Evolutionary conservation across 495 filamentous ascomycete genomes (phyloP).

Genomic region (Polyplosphaeria fusca): DNA sequence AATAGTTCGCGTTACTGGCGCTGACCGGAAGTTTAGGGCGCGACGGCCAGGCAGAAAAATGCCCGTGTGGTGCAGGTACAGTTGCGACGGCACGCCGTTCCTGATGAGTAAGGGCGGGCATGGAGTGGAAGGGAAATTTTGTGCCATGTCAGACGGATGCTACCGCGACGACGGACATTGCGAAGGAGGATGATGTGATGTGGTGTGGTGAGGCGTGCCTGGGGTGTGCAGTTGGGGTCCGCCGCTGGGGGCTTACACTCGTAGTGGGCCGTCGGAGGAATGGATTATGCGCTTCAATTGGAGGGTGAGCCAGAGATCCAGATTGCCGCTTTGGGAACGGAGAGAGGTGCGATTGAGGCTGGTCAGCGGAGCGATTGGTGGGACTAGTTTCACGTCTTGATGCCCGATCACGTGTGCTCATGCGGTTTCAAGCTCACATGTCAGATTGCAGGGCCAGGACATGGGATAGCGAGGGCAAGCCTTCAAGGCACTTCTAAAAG

Average conservation of each 20-base stretch:
- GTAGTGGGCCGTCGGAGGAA: no score
- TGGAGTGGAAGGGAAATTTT: constrained; percentile 5
- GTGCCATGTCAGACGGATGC: constrained; percentile 13
- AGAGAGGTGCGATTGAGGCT: neutral
- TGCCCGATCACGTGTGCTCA: neutral
- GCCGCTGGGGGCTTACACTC: no score
- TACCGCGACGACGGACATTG: constrained; percentile 24
- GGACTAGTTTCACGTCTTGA: no score
- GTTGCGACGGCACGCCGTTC: constrained; percentile 16
- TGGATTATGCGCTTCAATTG: no score
- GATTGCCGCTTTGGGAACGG: constrained; percentile 13
- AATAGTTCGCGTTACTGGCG: neutral
- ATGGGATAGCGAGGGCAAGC: neutral
- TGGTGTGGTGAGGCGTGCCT: no score
- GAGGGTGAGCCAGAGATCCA: neutral
- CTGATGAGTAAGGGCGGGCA: constrained; percentile 9
- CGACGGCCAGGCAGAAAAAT: constrained; percentile 2
- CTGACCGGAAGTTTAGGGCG: constrained; percentile 24
- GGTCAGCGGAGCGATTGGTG: constrained; percentile 4
- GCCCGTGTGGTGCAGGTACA: constrained; percentile 19
- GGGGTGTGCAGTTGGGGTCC: no score
- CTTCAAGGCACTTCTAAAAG: neutral
- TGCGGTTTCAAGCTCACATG: constrained; percentile 2
- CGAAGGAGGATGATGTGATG: no score
- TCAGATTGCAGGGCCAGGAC: neutral